Conservation (phyloP, 176 grass and related monocot genomes). For the Oryza punctata region DNA sequence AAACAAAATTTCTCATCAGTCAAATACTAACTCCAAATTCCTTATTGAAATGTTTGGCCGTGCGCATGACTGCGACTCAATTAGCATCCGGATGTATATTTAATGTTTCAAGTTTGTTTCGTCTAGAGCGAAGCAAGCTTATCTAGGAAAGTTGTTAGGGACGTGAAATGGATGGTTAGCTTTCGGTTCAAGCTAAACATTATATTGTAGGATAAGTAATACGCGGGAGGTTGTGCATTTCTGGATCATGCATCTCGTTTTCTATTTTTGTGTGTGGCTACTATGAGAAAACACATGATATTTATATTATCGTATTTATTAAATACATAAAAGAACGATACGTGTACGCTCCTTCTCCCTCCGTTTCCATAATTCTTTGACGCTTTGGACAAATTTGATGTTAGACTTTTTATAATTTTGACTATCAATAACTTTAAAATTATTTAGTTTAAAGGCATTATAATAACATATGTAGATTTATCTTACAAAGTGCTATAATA, state of each 20-base stretch:
- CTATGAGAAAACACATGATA: background rate
- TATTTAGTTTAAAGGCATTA: too few relatives aligned
- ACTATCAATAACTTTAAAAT: too few relatives aligned
- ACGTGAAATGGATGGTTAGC: background rate
- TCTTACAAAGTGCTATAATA: too few relatives aligned
- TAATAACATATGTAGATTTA: too few relatives aligned
- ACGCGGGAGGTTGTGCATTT: too few relatives aligned
- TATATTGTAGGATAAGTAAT: background rate
- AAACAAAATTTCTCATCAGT: background rate
- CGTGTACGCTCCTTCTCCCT: too few relatives aligned
- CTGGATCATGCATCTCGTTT: background rate
- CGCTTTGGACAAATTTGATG: too few relatives aligned
- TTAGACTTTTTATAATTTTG: too few relatives aligned
- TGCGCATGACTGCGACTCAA: background rate
- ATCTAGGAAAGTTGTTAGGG: background rate
- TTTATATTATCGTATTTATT: background rate
- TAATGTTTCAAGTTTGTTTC: background rate
- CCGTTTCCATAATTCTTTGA: too few relatives aligned
- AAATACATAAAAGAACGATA: too few relatives aligned
- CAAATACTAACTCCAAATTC: background rate
- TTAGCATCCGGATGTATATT: background rate
- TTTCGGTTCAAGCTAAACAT: background rate
- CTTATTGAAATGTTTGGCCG: slow-evolving; percentile 3
- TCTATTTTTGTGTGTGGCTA: background rate
- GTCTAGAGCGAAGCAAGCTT: background rate